These are phyloP conservation scores for Astragalus membranaceus DNA, from an alignment of 306 rosid species.

Conservation along the genomic window DNA sequence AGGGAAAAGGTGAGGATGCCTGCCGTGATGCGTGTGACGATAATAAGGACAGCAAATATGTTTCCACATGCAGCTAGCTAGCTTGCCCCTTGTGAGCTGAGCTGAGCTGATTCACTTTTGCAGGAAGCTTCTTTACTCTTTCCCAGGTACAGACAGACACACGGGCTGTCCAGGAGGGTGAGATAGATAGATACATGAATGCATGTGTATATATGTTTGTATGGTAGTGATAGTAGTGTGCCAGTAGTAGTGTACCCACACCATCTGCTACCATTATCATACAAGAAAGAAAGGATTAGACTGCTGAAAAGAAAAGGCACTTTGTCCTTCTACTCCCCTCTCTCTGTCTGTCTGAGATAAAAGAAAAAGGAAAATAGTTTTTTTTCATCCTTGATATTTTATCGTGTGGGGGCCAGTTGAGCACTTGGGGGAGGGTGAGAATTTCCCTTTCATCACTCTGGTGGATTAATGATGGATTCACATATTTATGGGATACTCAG, in stretches of 20 bases:
- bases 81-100: not conserved
- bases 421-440: not conserved
- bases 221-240: not conserved
- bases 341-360: not conserved
- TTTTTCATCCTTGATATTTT: not conserved
- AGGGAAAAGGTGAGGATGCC: not conserved
- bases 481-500: not conserved
- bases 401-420: not conserved
- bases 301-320: constrained; percentile 5
- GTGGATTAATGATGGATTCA: not conserved
- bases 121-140: constrained; percentile 87
- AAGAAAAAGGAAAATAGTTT: no score
- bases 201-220: not conserved
- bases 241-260: not conserved
- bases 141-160: constrained; percentile 46
- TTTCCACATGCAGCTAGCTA: not conserved
- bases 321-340: not conserved
- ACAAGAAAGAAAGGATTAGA: constrained; percentile 10
- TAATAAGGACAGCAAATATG: constrained; percentile 29
- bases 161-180: constrained; percentile 14
- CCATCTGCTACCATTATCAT: constrained; percentile 9
- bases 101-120: constrained; percentile 34
- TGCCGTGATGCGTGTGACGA: constrained; percentile 19
- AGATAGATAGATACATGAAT: not conserved
- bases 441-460: not conserved